These are phyloP conservation scores for Pseudonectria buxi DNA, from an alignment of 2,329 filamentous ascomycete genomes.

Conservation along the genomic window DNA sequence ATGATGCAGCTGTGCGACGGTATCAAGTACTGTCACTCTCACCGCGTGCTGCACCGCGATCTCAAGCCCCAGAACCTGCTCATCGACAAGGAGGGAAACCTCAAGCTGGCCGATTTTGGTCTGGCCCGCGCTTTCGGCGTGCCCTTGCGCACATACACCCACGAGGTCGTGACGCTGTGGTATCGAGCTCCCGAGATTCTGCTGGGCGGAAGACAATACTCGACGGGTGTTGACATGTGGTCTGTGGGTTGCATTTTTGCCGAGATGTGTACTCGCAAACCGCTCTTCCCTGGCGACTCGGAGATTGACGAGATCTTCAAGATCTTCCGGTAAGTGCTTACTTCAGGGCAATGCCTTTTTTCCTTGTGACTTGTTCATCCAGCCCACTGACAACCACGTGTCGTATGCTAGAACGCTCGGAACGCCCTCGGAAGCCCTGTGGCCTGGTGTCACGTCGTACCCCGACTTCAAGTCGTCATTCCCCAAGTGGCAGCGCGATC, in stretches of 20 bases:
- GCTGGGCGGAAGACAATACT: constrained; percentile 84
- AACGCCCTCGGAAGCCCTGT: constrained; percentile 73
- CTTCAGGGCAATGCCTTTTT: not conserved
- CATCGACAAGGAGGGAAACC: constrained; percentile 78
- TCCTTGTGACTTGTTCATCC: not conserved
- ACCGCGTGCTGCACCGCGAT: constrained; percentile 80
- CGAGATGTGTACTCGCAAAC: constrained; percentile 92
- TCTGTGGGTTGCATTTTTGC: constrained; percentile 91
- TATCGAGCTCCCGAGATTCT: constrained; percentile 88
- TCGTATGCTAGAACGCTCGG: constrained; percentile 56
- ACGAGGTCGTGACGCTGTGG: constrained; percentile 93
- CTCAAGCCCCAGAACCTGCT: constrained; percentile 87
- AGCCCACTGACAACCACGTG: not conserved
- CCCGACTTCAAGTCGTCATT: constrained; percentile 91
- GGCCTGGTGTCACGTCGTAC: constrained; percentile 91
- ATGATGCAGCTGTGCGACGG: constrained; percentile 84
- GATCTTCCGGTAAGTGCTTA: constrained; percentile 60
- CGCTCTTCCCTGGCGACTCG: constrained; percentile 88
- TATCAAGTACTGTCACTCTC: constrained; percentile 81
- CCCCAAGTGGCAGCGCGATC: constrained; percentile 79
- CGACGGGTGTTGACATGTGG: constrained; percentile 94
- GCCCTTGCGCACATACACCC: constrained; percentile 83
- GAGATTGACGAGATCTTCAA: constrained; percentile 40
- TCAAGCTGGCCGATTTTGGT: constrained; percentile 88
- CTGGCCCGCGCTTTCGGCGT: constrained; percentile 87